Evolutionary conservation across 257 asterid genomes (phyloP).

Genomic region (Verbena officinalis): DNA sequence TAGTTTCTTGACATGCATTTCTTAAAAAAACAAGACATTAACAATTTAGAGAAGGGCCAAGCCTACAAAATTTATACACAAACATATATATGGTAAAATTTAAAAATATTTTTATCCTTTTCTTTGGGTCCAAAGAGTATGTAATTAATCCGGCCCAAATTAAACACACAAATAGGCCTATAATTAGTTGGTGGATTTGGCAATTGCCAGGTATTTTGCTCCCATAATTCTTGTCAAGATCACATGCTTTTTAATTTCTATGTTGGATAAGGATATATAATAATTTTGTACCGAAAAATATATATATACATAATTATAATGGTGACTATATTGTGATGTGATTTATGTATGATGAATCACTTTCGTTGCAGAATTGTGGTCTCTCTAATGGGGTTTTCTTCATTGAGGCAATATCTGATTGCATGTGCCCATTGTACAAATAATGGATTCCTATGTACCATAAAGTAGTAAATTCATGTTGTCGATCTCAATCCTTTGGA

Average conservation of each 20-base stretch:
- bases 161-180: slow-evolving; percentile 12
- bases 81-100: no score
- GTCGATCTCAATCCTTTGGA: no score
- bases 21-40: no score
- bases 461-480: no score
- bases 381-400: slow-evolving; percentile 18
- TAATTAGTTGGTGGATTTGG: background rate
- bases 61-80: no score
- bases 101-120: no score
- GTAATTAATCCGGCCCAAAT: no score
- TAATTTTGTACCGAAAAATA: background rate
- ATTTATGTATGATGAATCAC: background rate
- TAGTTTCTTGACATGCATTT: no score
- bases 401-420: background rate
- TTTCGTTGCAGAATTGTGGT: slow-evolving; percentile 14
- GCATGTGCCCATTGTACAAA: background rate
- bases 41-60: no score
- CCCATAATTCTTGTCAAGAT: slow-evolving; percentile 31
- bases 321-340: background rate
- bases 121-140: no score
- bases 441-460: background rate
- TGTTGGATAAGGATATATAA: background rate
- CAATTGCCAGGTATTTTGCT: slow-evolving; percentile 14
- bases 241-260: slow-evolving; percentile 19
- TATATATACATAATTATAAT: no score